These are phyloP conservation scores for Myotisia sp. DNA, from an alignment of 2,329 filamentous ascomycete genomes.

Conservation along the genomic window DNA sequence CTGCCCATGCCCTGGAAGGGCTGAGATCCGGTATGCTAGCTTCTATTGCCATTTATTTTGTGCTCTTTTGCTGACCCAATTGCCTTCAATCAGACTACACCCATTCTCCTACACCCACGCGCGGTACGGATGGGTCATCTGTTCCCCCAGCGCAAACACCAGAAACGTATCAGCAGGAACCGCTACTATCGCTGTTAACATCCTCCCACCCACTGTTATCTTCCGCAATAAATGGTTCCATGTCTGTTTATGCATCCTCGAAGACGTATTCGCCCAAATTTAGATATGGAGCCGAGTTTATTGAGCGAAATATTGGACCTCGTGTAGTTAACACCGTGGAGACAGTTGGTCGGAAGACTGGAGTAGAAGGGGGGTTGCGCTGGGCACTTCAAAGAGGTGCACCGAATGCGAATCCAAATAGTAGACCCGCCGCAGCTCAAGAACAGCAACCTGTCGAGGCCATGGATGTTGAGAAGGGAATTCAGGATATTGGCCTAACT, in stretches of 20 bases:
- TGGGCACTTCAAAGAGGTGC: slow-evolving; percentile 51
- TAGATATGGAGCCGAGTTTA: slow-evolving; percentile 76
- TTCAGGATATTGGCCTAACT: slow-evolving; percentile 13
- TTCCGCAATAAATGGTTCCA: slow-evolving; percentile 68
- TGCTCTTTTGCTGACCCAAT: slow-evolving; percentile 4
- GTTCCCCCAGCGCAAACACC: slow-evolving; percentile 22
- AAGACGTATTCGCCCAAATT: slow-evolving; percentile 86
- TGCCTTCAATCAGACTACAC: slow-evolving; percentile 42
- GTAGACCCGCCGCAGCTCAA: slow-evolving; percentile 15
- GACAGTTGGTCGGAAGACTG: slow-evolving; percentile 67
- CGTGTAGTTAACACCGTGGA: slow-evolving; percentile 78
- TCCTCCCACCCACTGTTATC: slow-evolving; percentile 78
- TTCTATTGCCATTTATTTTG: background rate
- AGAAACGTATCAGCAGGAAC: slow-evolving; percentile 50
- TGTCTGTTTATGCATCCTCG: slow-evolving; percentile 70
- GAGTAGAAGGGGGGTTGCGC: slow-evolving; percentile 72
- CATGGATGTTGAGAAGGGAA: slow-evolving; percentile 37
- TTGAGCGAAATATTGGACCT: slow-evolving; percentile 69
- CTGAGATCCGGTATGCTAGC: slow-evolving; percentile 51
- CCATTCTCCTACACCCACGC: slow-evolving; percentile 44
- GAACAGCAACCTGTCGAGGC: slow-evolving; percentile 21
- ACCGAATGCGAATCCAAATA: slow-evolving; percentile 1
- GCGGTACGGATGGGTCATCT: slow-evolving; percentile 18
- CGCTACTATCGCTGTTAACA: slow-evolving; percentile 70
- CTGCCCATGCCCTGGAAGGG: slow-evolving; percentile 62